Evolutionary conservation across 441 rosid genomes (phyloP), one percentile per base, ranked within the genome.

Genomic region (Mallotus repandus): DNA sequence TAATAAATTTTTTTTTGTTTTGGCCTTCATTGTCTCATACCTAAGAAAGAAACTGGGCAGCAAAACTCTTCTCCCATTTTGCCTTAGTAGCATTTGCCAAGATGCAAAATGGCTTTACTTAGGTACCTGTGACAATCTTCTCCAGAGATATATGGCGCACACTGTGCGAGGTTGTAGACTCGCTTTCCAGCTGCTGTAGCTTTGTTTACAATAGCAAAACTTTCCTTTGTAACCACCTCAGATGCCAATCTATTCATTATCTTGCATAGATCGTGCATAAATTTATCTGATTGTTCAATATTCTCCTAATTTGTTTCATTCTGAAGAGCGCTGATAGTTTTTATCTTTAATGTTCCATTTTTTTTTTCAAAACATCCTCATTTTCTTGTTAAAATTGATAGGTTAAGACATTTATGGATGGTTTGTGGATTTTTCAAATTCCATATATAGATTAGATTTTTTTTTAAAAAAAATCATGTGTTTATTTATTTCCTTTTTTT

Each of bases 191-290:
- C 6, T 0, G 25, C 12, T 29, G 50, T 68, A 41, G 41, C n/a
- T 48, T 2, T 15, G 13, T 25, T 10, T 48, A 32, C 10, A 4
- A 53, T 46, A 0, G 79, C 78, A 56, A 69, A 76, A 15, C 21
- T n/a, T 9, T 16, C 63, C 12, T 59, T 4, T 79, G 9, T 0
- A 85, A 78, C 69, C 81, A 81, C 19, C 78, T 80, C 41, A 82
- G 9, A 74, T 78, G 71, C 77, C 89, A 81, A 76, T 46, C n/a
- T 4, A 18, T 53, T 53, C 56, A 53, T 13, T 53, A 14, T 53
- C 56, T 53, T 14, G 18, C 15, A 11, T 4, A 53, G 56, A 13
- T 9, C n/a, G 0, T 86, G 84, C 90, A 88, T 56, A 85, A 53
- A 0, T 52, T 64, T 3, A 81, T 56, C 21, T 18, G 49, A 43